Conservation (phyloP, 768 basidiomycete species). For the Leucosporidium scottii region DNA sequence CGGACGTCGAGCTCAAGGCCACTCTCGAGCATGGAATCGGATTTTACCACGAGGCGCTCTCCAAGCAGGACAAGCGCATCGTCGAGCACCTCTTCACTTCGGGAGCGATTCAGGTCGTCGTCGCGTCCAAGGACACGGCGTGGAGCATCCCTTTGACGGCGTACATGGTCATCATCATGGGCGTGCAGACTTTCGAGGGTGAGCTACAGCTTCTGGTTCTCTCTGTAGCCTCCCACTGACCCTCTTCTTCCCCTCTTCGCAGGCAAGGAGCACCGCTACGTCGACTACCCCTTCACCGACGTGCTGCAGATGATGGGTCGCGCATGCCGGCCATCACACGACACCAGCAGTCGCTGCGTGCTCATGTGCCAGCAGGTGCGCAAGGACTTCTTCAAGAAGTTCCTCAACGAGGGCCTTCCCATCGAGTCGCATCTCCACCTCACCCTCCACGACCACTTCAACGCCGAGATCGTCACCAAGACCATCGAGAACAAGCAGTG, state of each 20-base stretch:
- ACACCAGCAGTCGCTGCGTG: conserved; percentile 84
- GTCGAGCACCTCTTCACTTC: conserved; percentile 87
- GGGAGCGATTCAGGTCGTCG: conserved; percentile 87
- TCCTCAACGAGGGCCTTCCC: conserved; percentile 91
- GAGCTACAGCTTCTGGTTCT: background rate
- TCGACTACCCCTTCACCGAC: conserved; percentile 97
- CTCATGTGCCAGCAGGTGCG: conserved; percentile 77
- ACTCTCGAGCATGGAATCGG: conserved; percentile 83
- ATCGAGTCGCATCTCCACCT: conserved; percentile 92
- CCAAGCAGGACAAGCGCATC: conserved; percentile 85
- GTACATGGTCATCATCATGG: conserved; percentile 99
- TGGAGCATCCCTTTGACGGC: conserved; percentile 91
- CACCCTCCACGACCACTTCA: conserved; percentile 89
- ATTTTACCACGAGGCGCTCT: conserved; percentile 89
- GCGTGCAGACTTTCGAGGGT: conserved; percentile 83
- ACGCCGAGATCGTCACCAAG: conserved; percentile 95
- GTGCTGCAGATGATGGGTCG: conserved; percentile 98
- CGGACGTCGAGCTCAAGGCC: conserved; percentile 66
- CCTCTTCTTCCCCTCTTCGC: background rate
- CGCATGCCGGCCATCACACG: conserved; percentile 85
- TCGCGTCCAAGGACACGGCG: conserved; percentile 94
- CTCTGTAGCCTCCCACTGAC: background rate
- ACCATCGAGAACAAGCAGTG: conserved; percentile 96
- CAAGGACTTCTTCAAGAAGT: conserved; percentile 99
- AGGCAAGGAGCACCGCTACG: conserved; percentile 93